Evolutionary conservation across 257 asterid genomes (phyloP).

Genomic region (Nicotiana obtusifolia): DNA sequence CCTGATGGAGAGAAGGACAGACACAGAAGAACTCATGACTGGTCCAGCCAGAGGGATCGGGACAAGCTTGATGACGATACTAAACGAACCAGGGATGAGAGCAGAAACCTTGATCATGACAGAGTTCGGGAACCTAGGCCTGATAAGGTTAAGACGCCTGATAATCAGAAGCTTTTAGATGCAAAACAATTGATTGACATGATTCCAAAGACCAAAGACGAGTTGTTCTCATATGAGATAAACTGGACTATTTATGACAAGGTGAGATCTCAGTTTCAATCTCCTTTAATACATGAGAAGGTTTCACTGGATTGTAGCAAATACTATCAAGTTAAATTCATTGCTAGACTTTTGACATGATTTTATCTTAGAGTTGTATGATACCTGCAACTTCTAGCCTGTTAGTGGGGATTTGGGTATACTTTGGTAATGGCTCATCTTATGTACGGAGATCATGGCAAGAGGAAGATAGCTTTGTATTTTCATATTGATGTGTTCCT

Average conservation of each 20-base stretch:
- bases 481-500: not conserved
- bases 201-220: conserved; percentile 96
- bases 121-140: conserved; percentile 32
- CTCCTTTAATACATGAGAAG: not conserved
- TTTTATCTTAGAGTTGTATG: not conserved
- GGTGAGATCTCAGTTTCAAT: conserved; percentile 37
- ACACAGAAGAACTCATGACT: conserved; percentile 65
- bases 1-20: conserved; percentile 60
- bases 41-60: conserved; percentile 70
- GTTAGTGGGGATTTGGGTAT: not conserved
- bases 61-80: conserved; percentile 57
- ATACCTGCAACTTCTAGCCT: not conserved
- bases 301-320: not conserved
- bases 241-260: conserved; percentile 81
- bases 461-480: not conserved
- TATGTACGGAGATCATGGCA: not conserved
- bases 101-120: conserved; percentile 57
- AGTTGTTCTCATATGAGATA: conserved; percentile 80
- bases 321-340: not conserved
- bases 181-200: conserved; percentile 95
- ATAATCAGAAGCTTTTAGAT: conserved; percentile 79
- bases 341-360: not conserved
- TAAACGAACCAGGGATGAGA: conserved; percentile 45
- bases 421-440: not conserved
- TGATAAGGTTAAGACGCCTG: conserved; percentile 53